Percentiles rank a stretch among this genome's conserved stretches.
These are phyloP conservation scores for Drosera spatulata DNA, from an alignment of 179 eudicot species.

Conservation along the genomic window DNA sequence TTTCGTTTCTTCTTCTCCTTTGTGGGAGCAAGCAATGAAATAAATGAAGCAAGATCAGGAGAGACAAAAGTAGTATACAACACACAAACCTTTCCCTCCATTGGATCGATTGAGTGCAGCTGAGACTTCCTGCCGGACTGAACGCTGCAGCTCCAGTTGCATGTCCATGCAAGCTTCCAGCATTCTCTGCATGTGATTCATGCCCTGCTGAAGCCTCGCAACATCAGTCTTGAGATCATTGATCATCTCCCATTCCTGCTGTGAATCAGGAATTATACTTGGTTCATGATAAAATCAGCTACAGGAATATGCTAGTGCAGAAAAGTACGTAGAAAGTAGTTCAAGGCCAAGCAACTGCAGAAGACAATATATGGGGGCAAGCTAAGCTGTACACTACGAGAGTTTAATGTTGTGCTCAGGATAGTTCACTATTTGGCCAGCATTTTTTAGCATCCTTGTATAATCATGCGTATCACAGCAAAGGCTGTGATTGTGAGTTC, in stretches of 20 bases:
- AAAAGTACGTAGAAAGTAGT: not conserved
- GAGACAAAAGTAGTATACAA: not conserved
- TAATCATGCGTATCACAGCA: no score
- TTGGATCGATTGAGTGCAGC: constrained; percentile 85
- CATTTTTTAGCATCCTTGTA: no score
- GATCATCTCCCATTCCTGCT: constrained; percentile 95
- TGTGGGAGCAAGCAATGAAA: not conserved
- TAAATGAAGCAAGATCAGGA: not conserved
- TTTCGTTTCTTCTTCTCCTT: not conserved
- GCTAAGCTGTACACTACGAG: no score
- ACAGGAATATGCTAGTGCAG: not conserved
- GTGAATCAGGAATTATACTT: not conserved
- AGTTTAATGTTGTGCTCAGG: no score
- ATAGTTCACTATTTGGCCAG: no score
- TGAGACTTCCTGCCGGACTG: constrained; percentile 96
- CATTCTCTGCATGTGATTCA: constrained; percentile 99
- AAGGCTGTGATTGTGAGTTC: no score
- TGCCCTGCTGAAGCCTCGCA: constrained; percentile 92
- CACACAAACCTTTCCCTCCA: constrained; percentile 50
- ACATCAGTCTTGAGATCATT: constrained; percentile 86
- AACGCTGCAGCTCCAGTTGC: constrained; percentile 96
- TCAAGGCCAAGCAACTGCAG: no score
- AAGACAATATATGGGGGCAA: no score
- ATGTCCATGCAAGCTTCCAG: constrained; percentile 98
- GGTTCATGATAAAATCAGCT: not conserved